Evolutionary conservation across 2,329 filamentous ascomycete genomes (phyloP).

Genomic region (Microascus cirrosus): DNA sequence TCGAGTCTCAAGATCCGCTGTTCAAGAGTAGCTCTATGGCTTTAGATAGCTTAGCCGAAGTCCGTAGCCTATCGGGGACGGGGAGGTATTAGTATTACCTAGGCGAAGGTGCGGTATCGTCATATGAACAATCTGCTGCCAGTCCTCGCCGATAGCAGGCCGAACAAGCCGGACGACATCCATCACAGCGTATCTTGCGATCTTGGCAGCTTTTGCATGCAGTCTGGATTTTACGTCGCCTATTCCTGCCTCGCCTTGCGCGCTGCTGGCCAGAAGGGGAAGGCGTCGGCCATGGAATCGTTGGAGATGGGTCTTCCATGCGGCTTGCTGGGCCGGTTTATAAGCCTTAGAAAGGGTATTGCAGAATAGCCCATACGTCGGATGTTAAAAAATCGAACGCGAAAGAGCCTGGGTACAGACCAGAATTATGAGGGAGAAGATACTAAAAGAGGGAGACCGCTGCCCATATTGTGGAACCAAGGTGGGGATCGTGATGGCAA

Average conservation of each 20-base stretch:
- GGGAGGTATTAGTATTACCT: not conserved
- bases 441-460: too few relatives aligned
- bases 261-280: not conserved
- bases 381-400: too few relatives aligned
- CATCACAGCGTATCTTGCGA: slow-evolving; percentile 4
- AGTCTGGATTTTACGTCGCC: slow-evolving; percentile 3
- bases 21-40: not conserved
- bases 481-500: too few relatives aligned
- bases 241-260: not conserved
- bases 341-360: not conserved
- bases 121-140: slow-evolving; percentile 2
- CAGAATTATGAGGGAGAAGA: too few relatives aligned
- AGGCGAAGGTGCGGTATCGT: not conserved
- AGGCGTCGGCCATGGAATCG: not conserved
- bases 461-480: too few relatives aligned
- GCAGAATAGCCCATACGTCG: not conserved
- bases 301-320: not conserved
- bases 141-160: slow-evolving; percentile 2
- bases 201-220: slow-evolving; percentile 4
- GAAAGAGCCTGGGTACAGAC: too few relatives aligned
- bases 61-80: not conserved
- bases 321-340: not conserved
- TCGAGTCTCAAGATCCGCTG: slow-evolving; percentile 1
- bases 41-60: not conserved
- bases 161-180: slow-evolving; percentile 2